These are phyloP conservation scores for Dactylellina cionopaga DNA, from an alignment of 2,329 filamentous ascomycete genomes.

Conservation along the genomic window DNA sequence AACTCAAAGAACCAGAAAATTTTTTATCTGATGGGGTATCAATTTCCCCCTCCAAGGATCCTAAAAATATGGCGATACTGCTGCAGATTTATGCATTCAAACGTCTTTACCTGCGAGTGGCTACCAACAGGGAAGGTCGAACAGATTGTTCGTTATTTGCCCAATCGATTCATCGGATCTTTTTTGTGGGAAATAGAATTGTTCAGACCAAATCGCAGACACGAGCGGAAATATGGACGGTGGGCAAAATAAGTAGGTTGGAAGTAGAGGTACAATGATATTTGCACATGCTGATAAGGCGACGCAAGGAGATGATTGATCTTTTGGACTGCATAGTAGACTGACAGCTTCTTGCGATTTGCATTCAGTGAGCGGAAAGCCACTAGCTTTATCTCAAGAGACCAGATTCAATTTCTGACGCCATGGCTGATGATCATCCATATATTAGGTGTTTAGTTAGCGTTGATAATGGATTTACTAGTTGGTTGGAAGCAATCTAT, in stretches of 20 bases:
- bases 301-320: conserved; percentile 35
- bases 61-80: conserved; percentile 32
- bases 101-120: conserved; percentile 30
- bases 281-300: conserved; percentile 34
- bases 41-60: conserved; percentile 11
- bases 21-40: conserved; percentile 12
- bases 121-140: conserved; percentile 50
- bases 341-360: conserved; percentile 5
- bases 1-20: conserved; percentile 3
- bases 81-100: conserved; percentile 47
- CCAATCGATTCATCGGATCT: conserved; percentile 47
- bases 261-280: conserved; percentile 26
- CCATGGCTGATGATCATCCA: conserved; percentile 33
- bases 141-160: conserved; percentile 21
- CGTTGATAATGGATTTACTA: neutral
- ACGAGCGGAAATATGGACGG: neutral
- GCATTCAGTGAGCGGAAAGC: conserved; percentile 1
- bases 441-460: neutral
- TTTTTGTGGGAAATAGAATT: conserved; percentile 28
- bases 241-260: neutral
- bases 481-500: neutral
- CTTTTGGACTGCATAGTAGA: conserved; percentile 22
- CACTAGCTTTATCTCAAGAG: conserved; percentile 17
- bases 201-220: neutral
- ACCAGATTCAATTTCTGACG: conserved; percentile 26